These are phyloP conservation scores for Teunomyces barrocoloradensis DNA, from an alignment of 805 yeast species.

Conservation along the genomic window DNA sequence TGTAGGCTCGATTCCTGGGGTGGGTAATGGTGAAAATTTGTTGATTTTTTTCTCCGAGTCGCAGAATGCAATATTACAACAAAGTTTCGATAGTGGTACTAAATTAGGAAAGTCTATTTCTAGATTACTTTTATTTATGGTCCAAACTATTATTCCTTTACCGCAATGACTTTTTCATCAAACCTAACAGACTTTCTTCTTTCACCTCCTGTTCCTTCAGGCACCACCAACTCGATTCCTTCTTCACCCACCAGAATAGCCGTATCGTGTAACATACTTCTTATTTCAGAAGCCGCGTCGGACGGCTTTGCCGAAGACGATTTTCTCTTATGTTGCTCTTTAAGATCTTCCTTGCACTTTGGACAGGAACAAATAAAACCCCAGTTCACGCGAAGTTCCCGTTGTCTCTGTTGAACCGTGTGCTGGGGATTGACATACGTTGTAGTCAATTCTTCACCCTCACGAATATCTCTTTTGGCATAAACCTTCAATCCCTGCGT, in stretches of 20 bases:
- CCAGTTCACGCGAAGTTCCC: constrained; percentile 70
- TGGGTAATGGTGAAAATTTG: constrained; percentile 1
- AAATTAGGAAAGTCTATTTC: neutral
- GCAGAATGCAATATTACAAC: neutral
- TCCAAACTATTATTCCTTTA: constrained; percentile 31
- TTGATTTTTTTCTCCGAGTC: constrained; percentile 4
- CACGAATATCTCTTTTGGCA: constrained; percentile 55
- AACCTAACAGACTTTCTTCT: constrained; percentile 67
- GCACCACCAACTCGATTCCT: constrained; percentile 45
- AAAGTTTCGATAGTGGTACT: neutral
- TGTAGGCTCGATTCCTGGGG: neutral
- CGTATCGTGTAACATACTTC: constrained; percentile 43
- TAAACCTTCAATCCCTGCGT: constrained; percentile 51
- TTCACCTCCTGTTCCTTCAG: constrained; percentile 33
- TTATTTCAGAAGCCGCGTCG: constrained; percentile 37
- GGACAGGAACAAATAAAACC: constrained; percentile 72
- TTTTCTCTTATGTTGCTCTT: constrained; percentile 44
- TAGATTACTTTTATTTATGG: neutral
- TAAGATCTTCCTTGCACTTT: constrained; percentile 60
- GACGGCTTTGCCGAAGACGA: constrained; percentile 25
- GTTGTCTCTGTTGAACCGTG: constrained; percentile 59
- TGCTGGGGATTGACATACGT: constrained; percentile 69
- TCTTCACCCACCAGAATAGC: constrained; percentile 39
- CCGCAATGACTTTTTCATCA: constrained; percentile 59
- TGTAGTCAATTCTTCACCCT: constrained; percentile 67